A percentile compares a stretch with the other conserved stretches of the same genome.
Conservation (phyloP, 2,329 filamentous ascomycete genomes). For the Trichoderma asperellum region DNA sequence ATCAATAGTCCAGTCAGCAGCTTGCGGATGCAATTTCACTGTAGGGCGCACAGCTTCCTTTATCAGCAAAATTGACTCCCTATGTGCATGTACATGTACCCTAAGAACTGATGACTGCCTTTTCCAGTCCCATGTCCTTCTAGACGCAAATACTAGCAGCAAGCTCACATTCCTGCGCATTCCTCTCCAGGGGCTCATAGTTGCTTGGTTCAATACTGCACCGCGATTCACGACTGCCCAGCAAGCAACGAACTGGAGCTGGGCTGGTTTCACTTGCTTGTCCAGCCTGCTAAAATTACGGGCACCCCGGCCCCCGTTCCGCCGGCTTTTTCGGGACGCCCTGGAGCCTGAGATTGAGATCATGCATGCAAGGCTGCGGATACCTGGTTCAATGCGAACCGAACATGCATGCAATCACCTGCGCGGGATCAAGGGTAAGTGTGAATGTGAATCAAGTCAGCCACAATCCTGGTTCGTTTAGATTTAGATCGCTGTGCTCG, state of each 20-base stretch:
- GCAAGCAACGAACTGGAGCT: background rate
- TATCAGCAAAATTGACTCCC: background rate
- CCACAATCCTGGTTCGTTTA: background rate
- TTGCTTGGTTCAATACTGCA: background rate
- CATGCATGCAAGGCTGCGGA: slow-evolving; percentile 21
- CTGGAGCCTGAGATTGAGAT: slow-evolving; percentile 6
- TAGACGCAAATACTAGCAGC: background rate
- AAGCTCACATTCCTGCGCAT: background rate
- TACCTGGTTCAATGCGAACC: background rate
- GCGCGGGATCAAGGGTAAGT: background rate
- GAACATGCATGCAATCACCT: background rate
- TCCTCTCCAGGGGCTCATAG: background rate
- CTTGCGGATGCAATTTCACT: background rate
- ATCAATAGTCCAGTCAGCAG: background rate
- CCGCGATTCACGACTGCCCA: background rate
- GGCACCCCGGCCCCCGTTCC: slow-evolving; percentile 2
- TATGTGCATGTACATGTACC: background rate
- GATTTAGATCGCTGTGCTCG: background rate
- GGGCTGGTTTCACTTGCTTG: slow-evolving; percentile 2
- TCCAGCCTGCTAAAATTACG: slow-evolving; percentile 16
- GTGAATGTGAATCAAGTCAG: background rate
- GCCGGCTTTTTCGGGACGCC: slow-evolving; percentile 18
- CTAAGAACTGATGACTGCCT: background rate
- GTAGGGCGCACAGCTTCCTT: background rate
- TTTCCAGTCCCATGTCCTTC: background rate